Evolutionary conservation across 2,329 filamentous ascomycete genomes (phyloP), one percentile per base, ranked within the genome.

Genomic region (Penicillium sp.): DNA sequence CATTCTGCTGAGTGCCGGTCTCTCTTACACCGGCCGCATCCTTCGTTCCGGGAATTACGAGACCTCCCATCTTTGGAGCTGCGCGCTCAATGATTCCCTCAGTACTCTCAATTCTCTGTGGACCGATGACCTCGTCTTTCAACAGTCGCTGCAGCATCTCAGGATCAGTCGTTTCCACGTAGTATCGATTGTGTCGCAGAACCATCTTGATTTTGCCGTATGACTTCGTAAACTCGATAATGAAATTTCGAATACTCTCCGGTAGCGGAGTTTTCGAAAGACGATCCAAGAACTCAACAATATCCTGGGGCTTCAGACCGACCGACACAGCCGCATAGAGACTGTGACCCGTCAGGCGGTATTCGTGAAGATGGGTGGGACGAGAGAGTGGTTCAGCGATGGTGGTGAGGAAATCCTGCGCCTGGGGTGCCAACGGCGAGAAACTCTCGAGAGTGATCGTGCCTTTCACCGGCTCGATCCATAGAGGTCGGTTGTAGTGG

Each of bases 201-300:
- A 97, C 94, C 51, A 97, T 84, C 73, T 96, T 94, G 53, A 97
- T 92, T 75, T 97, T 97, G 61, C 94, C 94, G 70, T 94, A 97
- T 50, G 90, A 94, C 61, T 90, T 87, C 6, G 92, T 96, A 59
- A 91, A 94, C 57, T 86, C 86, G 62, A 93, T 80, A 61, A 89
- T 93, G 72, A 93, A 97, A 8, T 85, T 79, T 58, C 87, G 84
- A 58, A 97, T 89, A 46, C 86, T 84, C n/a, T 89, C 83, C 0
- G 93, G 92, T 12, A 97, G 79, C 7, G 89, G 87, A 2, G 89
- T 95, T 77, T 97, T 97, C 18, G 92, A 90, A 63, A 97, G 88
- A 35, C 88, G 85, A 65, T 97, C 90, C 49, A 97, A 81, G 35
- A 92, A 90, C 63, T 88, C 88, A 66, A 97, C 91, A 60, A 97